A percentile compares a stretch with the other conserved stretches of the same genome.
Evolutionary conservation across 306 rosid species (phyloP).

Genomic region (Gleditsia sinensis): DNA sequence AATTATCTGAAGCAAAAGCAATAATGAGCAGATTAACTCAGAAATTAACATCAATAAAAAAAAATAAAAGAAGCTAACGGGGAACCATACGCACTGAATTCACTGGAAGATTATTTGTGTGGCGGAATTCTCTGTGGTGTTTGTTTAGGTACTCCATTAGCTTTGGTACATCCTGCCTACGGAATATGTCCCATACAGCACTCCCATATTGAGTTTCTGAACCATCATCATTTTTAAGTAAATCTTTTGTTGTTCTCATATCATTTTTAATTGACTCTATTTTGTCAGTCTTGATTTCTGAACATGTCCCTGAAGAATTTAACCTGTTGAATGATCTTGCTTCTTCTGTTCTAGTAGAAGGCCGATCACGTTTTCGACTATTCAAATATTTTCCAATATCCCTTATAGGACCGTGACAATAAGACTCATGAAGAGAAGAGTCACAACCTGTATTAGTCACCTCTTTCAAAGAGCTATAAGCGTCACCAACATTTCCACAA

Average conservation of each 20-base stretch:
- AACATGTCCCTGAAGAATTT: conserved; percentile 32
- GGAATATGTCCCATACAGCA: conserved; percentile 77
- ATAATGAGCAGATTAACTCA: conserved; percentile 25
- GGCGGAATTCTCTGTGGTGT: conserved; percentile 61
- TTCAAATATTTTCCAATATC: conserved; percentile 29
- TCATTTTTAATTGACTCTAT: conserved; percentile 30
- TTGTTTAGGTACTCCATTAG: conserved; percentile 54
- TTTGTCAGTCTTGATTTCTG: conserved; percentile 29
- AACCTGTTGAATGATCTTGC: conserved; percentile 1
- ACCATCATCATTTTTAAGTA: conserved; percentile 28
- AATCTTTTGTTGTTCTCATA: conserved; percentile 4
- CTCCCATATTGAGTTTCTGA: conserved; percentile 49
- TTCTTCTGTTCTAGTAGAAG: conserved; percentile 36
- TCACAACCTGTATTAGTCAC: neutral
- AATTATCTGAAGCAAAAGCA: conserved; percentile 53
- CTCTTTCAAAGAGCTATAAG: conserved; percentile 10
- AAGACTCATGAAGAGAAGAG: neutral
- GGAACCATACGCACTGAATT: conserved; percentile 41
- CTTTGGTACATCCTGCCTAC: conserved; percentile 67
- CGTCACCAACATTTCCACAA: neutral
- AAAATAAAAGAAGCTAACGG: conserved; percentile 1
- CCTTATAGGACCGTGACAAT: conserved; percentile 19
- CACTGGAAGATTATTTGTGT: conserved; percentile 53
- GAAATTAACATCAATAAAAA: neutral
- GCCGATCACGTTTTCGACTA: conserved; percentile 26